Evolutionary conservation across 345 rosid species (phyloP).

Genomic region (Linum trigynum): DNA sequence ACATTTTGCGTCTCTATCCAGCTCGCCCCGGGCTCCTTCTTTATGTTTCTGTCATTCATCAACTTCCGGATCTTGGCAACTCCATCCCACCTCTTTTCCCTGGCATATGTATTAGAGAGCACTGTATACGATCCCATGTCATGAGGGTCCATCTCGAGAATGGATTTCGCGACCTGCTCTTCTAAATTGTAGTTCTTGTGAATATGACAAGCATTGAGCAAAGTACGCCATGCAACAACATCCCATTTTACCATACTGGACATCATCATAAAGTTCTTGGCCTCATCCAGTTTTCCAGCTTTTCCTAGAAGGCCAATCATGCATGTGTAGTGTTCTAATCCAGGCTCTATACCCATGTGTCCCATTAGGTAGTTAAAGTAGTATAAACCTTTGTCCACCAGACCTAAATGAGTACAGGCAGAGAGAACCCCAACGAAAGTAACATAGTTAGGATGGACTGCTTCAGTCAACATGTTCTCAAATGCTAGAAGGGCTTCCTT

Average conservation of each 20-base stretch:
- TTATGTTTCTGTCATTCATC: slow-evolving; percentile 51
- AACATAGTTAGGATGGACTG: slow-evolving; percentile 50
- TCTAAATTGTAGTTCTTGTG: slow-evolving; percentile 52
- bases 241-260: slow-evolving; percentile 61
- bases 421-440: slow-evolving; percentile 75
- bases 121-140: slow-evolving; percentile 60
- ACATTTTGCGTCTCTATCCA: slow-evolving; percentile 53
- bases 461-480: slow-evolving; percentile 41
- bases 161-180: slow-evolving; percentile 40
- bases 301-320: slow-evolving; percentile 62
- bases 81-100: slow-evolving; percentile 60
- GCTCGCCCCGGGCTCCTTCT: slow-evolving; percentile 88
- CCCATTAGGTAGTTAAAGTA: slow-evolving; percentile 52
- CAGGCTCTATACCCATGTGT: slow-evolving; percentile 41
- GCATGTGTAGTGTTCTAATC: slow-evolving; percentile 75
- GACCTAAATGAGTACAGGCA: slow-evolving; percentile 64
- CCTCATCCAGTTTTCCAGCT: slow-evolving; percentile 58
- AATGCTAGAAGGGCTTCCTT: slow-evolving; percentile 47
- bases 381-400: slow-evolving; percentile 47
- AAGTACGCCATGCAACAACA: slow-evolving; percentile 65
- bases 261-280: slow-evolving; percentile 52
- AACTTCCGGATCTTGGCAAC: slow-evolving; percentile 51
- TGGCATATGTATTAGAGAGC: slow-evolving; percentile 58
- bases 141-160: slow-evolving; percentile 40
- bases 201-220: slow-evolving; percentile 62